A percentile compares a stretch with the other conserved stretches of the same genome.
phyloP scores from a whole-genome alignment of 2,329 filamentous ascomycete species.

The Celoporthe dispersa region DNA sequence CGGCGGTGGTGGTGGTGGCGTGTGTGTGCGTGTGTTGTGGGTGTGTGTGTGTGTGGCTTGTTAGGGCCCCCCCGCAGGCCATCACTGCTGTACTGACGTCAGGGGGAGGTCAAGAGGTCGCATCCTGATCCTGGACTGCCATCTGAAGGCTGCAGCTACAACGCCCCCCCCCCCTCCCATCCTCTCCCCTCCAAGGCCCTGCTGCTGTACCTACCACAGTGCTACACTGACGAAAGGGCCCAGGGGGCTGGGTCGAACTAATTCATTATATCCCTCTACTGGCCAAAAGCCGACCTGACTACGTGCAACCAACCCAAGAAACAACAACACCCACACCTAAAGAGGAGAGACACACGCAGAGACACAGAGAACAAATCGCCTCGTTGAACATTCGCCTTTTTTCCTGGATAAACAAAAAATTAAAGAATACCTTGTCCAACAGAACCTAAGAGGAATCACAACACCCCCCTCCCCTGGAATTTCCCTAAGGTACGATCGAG shows the following conservation, averaged over 20 bases:
- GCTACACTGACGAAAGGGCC: constrained; percentile 2
- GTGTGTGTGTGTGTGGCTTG: not conserved
- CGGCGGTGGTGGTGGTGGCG: not conserved
- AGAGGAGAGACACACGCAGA: not conserved
- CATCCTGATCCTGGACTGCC: constrained; percentile 3
- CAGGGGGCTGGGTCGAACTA: not conserved
- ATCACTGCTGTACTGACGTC: constrained; percentile 12
- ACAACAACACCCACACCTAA: not conserved
- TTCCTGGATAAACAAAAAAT: too few relatives aligned
- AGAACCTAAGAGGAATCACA: too few relatives aligned
- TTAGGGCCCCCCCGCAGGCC: not conserved
- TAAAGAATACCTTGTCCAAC: too few relatives aligned
- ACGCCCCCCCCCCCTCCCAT: not conserved
- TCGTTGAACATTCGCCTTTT: too few relatives aligned
- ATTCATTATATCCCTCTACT: not conserved
- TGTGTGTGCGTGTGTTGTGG: not conserved
- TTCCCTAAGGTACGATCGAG: constrained; percentile 24
- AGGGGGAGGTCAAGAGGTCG: constrained; percentile 9
- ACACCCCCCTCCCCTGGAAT: not conserved
- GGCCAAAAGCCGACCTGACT: not conserved
- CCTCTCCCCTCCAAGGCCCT: too few relatives aligned
- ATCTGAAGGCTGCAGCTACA: not conserved
- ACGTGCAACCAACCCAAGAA: not conserved
- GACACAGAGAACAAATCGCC: not conserved
- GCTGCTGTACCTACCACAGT: too few relatives aligned